Conservation (phyloP, 2,329 filamentous ascomycete species). For the Leptosphaerulina australis region DNA sequence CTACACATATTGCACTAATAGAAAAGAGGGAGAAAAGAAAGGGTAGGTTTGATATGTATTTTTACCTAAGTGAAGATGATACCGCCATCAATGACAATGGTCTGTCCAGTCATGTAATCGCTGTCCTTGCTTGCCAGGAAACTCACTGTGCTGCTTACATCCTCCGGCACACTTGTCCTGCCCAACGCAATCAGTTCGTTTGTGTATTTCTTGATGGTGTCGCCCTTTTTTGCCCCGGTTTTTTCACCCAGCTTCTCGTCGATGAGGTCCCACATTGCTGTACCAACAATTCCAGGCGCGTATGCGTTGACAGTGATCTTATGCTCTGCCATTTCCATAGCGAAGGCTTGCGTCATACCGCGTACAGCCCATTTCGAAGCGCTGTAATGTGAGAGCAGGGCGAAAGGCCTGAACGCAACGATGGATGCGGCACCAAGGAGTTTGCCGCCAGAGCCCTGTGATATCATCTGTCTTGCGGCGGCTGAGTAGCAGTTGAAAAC, state of each 20-base stretch:
- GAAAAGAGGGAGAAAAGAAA: background rate
- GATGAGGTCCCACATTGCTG: conserved; percentile 72
- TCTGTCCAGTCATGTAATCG: conserved; percentile 71
- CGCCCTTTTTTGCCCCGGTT: conserved; percentile 58
- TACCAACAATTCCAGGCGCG: conserved; percentile 70
- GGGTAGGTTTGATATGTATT: background rate
- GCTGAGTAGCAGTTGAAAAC: conserved; percentile 69
- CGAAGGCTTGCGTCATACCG: conserved; percentile 69
- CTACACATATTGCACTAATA: no score
- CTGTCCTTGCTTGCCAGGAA: conserved; percentile 65
- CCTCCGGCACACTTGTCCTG: conserved; percentile 64
- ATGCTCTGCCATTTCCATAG: conserved; percentile 68
- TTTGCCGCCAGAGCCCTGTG: conserved; percentile 59
- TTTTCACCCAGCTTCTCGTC: conserved; percentile 64
- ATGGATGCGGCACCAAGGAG: conserved; percentile 60
- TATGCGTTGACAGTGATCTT: conserved; percentile 71
- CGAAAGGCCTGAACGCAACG: conserved; percentile 65
- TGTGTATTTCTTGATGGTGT: conserved; percentile 62
- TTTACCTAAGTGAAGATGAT: conserved; percentile 55
- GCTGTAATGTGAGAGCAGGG: conserved; percentile 66
- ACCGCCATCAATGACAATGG: conserved; percentile 66
- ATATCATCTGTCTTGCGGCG: conserved; percentile 69
- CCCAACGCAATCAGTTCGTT: conserved; percentile 62
- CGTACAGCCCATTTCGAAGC: conserved; percentile 71
- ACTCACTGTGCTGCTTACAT: conserved; percentile 67